phyloP scores from a whole-genome alignment of 345 rosid species.

The Citrus cavaleriei region DNA sequence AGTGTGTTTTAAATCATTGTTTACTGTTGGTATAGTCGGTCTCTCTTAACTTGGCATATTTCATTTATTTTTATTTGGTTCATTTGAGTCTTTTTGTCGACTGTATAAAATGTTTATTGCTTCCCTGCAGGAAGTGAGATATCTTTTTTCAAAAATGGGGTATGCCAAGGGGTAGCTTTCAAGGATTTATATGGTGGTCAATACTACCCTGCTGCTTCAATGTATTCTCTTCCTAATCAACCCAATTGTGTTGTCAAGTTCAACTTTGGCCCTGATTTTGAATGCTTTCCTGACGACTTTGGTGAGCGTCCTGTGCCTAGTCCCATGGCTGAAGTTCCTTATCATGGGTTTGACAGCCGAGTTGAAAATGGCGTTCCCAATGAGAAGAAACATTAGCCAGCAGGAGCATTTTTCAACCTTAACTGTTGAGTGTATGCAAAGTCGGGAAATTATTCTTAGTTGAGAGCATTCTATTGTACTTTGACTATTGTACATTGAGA shows the following conservation, averaged over 20 bases:
- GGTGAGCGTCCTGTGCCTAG: constrained; percentile 67
- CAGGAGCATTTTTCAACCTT: constrained; percentile 4
- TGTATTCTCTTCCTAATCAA: constrained; percentile 94
- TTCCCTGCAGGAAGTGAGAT: constrained; percentile 83
- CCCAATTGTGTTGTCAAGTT: constrained; percentile 83
- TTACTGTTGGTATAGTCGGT: not conserved
- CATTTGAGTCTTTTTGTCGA: not conserved
- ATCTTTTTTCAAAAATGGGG: constrained; percentile 87
- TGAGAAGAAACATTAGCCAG: constrained; percentile 60
- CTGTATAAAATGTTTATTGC: not conserved
- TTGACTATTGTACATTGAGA: constrained; percentile 21
- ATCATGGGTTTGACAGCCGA: constrained; percentile 57
- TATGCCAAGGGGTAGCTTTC: constrained; percentile 89
- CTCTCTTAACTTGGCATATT: not conserved
- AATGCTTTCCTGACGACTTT: constrained; percentile 60
- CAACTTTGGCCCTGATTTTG: constrained; percentile 91
- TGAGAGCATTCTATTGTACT: constrained; percentile 20
- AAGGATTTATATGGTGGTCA: constrained; percentile 77
- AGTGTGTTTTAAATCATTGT: not conserved
- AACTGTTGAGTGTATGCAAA: not conserved
- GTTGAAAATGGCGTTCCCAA: constrained; percentile 52
- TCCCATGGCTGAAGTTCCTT: constrained; percentile 78
- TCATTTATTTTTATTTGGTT: constrained; percentile 8
- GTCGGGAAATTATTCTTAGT: constrained; percentile 19
- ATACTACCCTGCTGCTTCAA: constrained; percentile 97